Evolutionary conservation across 2,329 filamentous ascomycete genomes (phyloP).

Genomic region (Hypoxylon sp.): DNA sequence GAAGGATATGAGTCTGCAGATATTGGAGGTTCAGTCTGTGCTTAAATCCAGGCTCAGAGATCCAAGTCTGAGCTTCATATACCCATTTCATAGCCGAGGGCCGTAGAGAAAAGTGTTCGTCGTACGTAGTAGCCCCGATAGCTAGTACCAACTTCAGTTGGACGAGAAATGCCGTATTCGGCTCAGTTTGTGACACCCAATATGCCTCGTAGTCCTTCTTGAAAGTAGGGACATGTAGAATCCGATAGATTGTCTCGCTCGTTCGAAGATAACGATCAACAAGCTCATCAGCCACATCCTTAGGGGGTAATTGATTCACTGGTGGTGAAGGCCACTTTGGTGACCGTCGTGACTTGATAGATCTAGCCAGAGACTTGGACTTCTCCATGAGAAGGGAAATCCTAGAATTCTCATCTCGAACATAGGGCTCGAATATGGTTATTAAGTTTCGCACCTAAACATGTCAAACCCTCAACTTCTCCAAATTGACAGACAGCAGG

Average conservation of each 20-base stretch:
- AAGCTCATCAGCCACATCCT: conserved; percentile 59
- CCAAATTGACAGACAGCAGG: conserved; percentile 17
- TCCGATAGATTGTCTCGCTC: conserved; percentile 61
- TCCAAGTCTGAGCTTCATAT: conserved; percentile 68
- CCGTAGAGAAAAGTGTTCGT: conserved; percentile 64
- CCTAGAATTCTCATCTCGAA: conserved; percentile 55
- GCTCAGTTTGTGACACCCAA: conserved; percentile 55
- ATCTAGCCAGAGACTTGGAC: conserved; percentile 65
- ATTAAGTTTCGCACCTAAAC: conserved; percentile 59
- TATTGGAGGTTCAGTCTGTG: conserved; percentile 61
- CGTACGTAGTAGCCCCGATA: conserved; percentile 65
- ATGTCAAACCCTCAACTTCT: conserved; percentile 18
- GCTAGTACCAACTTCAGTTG: conserved; percentile 70
- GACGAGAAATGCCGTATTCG: conserved; percentile 62
- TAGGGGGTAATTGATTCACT: conserved; percentile 60
- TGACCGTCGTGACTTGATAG: conserved; percentile 63
- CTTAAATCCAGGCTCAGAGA: conserved; percentile 66
- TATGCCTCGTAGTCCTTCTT: conserved; percentile 62
- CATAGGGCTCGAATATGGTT: conserved; percentile 57
- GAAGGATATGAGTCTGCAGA: conserved; percentile 62
- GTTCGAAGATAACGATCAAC: conserved; percentile 63
- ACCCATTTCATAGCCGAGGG: conserved; percentile 66
- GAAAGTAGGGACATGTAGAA: conserved; percentile 66
- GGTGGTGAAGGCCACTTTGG: conserved; percentile 62
- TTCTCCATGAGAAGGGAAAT: conserved; percentile 56